phyloP scores from a whole-genome alignment of 2,329 filamentous ascomycete genomes.

The Aspergillus luchuensis region DNA sequence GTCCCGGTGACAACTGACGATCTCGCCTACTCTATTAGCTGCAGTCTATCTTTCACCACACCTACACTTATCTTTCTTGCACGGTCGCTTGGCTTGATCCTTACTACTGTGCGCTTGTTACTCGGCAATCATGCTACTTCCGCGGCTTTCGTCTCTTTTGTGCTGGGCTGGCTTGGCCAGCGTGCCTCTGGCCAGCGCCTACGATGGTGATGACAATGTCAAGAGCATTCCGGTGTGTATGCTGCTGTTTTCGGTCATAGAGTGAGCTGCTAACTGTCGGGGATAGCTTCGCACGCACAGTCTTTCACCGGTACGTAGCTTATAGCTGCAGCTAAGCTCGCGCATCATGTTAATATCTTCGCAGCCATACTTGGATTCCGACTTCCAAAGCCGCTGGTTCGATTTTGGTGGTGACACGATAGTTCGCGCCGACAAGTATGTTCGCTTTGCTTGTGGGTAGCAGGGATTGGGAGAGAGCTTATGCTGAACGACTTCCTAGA shows the following conservation, averaged over 20 bases:
- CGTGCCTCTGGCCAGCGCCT: constrained; percentile 35
- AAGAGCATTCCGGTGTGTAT: constrained; percentile 66
- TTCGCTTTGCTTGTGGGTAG: not conserved
- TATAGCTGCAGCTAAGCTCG: not conserved
- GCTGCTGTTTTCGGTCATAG: not conserved
- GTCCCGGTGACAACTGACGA: constrained; percentile 29
- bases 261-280: constrained; percentile 15
- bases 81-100: constrained; percentile 3
- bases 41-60: constrained; percentile 21
- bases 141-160: constrained; percentile 37
- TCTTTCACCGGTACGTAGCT: constrained; percentile 68
- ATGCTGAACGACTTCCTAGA: constrained; percentile 47
- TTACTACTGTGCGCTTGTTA: not conserved
- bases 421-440: constrained; percentile 66
- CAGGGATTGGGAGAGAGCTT: not conserved
- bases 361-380: constrained; percentile 94
- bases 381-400: constrained; percentile 98
- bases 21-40: constrained; percentile 17
- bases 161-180: constrained; percentile 39
- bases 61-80: constrained; percentile 8
- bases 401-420: constrained; percentile 97
- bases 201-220: constrained; percentile 56
- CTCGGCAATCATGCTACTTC: constrained; percentile 34
- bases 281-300: constrained; percentile 82
- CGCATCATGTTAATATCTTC: constrained; percentile 15